Percentiles rank a stretch among this genome's conserved stretches.
Evolutionary conservation across 148 eudicot species (phyloP).

Genomic region (Talinum fruticosum): DNA sequence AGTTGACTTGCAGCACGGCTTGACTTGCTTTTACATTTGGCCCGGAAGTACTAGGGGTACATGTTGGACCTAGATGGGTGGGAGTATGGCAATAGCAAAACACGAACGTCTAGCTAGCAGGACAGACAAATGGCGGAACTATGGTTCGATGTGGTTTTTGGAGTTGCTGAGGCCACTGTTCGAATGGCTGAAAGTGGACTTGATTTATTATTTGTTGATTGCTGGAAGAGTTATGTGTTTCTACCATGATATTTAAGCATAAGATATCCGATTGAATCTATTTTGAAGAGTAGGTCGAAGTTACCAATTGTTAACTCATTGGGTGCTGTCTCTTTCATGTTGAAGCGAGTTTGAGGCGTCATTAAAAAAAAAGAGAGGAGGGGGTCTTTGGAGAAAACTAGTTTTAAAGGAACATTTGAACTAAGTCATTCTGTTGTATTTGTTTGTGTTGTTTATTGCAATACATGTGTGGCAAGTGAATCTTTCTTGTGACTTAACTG

Average conservation of each 20-base stretch:
- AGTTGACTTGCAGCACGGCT: background rate
- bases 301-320: too few species aligned
- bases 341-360: too few species aligned
- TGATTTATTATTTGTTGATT: background rate
- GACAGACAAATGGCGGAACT: background rate
- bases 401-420: background rate
- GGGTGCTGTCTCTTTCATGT: too few species aligned
- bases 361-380: too few species aligned
- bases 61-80: background rate
- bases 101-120: background rate
- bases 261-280: background rate
- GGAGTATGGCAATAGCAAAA: background rate
- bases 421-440: background rate
- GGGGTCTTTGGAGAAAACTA: background rate
- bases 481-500: background rate
- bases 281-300: background rate
- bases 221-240: background rate
- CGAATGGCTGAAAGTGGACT: background rate
- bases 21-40: background rate
- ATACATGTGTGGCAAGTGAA: background rate
- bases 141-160: background rate
- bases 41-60: background rate
- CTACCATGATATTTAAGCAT: background rate
- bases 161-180: background rate
- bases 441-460: background rate